These are phyloP conservation scores for Solanum bulbocastanum DNA, from an alignment of 257 asterid species.

Conservation along the genomic window DNA sequence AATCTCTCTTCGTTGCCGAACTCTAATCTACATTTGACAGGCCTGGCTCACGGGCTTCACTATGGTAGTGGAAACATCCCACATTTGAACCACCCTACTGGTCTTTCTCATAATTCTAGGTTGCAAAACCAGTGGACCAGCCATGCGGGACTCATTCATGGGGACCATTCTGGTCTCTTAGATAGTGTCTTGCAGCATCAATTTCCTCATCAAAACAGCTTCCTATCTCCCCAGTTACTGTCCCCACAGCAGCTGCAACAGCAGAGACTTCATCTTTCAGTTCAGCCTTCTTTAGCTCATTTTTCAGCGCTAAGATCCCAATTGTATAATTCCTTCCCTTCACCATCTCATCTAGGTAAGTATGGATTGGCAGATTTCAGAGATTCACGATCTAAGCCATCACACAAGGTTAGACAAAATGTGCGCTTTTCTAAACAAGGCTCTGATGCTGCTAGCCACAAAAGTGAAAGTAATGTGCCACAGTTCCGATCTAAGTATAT, in stretches of 20 bases:
- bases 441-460: slow-evolving; percentile 10
- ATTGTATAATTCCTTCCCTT: slow-evolving; percentile 49
- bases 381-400: slow-evolving; percentile 10
- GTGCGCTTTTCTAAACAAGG: slow-evolving; percentile 9
- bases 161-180: slow-evolving; percentile 49
- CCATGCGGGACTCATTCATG: slow-evolving; percentile 50
- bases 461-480: slow-evolving; percentile 5
- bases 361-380: slow-evolving; percentile 12
- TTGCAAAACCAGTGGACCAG: slow-evolving; percentile 53
- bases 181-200: slow-evolving; percentile 58
- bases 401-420: slow-evolving; percentile 8
- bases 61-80: slow-evolving; percentile 39
- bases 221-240: slow-evolving; percentile 30
- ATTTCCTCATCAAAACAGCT: slow-evolving; percentile 45
- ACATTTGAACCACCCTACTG: slow-evolving; percentile 29
- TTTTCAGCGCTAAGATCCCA: slow-evolving; percentile 55
- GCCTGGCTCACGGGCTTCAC: slow-evolving; percentile 46
- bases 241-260: slow-evolving; percentile 49
- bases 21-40: slow-evolving; percentile 39
- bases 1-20: slow-evolving; percentile 41
- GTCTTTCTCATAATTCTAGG: slow-evolving; percentile 27
- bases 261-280: slow-evolving; percentile 40
- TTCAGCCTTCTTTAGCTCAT: slow-evolving; percentile 60
- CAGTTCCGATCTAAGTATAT: slow-evolving; percentile 22
- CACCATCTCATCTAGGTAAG: slow-evolving; percentile 57